Evolutionary conservation across 768 basidiomycete genomes (phyloP), one percentile per base, ranked within the genome.

Genomic region (Rhodotorula diobovata): DNA sequence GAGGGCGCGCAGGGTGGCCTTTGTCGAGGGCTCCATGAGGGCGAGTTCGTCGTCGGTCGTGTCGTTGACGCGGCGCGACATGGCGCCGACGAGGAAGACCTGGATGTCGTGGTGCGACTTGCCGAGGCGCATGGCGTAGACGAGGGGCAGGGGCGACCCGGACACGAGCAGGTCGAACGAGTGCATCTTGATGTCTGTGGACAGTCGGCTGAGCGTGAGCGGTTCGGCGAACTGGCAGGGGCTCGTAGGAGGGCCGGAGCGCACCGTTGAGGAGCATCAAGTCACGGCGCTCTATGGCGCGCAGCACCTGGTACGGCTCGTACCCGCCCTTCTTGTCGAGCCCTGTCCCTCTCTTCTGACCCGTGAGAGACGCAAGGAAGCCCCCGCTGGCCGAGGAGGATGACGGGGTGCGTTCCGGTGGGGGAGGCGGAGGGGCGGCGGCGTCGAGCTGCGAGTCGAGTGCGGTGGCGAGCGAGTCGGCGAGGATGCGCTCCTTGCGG

Each of bases 31-130:
- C 45, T 84, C 84, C 81, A 84, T 87, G 73, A 81, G 83, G 68
- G 78, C 79, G 67, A 95, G 84, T 71, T 95, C 91, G 56, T 85
- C 86, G 68, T 92, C 92, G 68, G 90, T 87, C 1, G 96, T 84
- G 77, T 90, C 84, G 79, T 98, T 98, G 65, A 98, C 87, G 83
- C 88, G 95, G 32, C 93, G 87, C 21, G 91, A 93, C 78, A 96
- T 87, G 21, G 94, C 92, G 21, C 94, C 94, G 23, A 96, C 80
- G 4, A 98, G 83, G 10, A 95, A 77, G 70, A 98, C 90, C 8
- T 91, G 89, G 16, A 97, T 86, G 62, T 96, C 93, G 68, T 86
- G 83, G 75, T 91, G 89, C 84, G 85, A 66, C 55, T 78, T 68
- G 25, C 83, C 83, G 30, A 81, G 76, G 32, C 82, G 76, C 70